Evolutionary conservation across 768 basidiomycete genomes (phyloP).

Genomic region (Rhodotorula babjevae): DNA sequence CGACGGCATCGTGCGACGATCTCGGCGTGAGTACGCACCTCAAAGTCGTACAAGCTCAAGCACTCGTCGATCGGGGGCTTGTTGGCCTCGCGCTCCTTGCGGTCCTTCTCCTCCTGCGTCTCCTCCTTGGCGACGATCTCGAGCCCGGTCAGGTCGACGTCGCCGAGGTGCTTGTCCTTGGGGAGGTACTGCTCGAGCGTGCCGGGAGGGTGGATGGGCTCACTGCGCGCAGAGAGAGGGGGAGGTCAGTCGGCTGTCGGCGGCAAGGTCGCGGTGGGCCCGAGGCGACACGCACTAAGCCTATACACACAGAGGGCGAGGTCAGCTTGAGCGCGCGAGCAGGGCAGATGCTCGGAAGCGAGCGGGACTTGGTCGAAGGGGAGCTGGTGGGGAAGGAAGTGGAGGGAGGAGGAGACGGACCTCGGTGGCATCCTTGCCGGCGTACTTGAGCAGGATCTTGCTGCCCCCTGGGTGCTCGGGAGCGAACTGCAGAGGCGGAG

Average conservation of each 20-base stretch:
- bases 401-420: constrained; percentile 20
- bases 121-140: constrained; percentile 56
- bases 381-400: neutral
- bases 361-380: no score
- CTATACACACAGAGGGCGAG: neutral
- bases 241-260: neutral
- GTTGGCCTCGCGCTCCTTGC: constrained; percentile 60
- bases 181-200: constrained; percentile 66
- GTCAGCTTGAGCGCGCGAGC: no score
- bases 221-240: constrained; percentile 43
- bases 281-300: constrained; percentile 20
- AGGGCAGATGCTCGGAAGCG: no score
- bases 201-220: constrained; percentile 71
- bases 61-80: constrained; percentile 67
- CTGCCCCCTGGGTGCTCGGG: constrained; percentile 55
- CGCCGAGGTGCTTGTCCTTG: constrained; percentile 66
- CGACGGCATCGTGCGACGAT: neutral
- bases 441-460: constrained; percentile 74
- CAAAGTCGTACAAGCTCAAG: constrained; percentile 73
- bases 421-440: constrained; percentile 65
- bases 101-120: constrained; percentile 64
- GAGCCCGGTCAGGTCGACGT: constrained; percentile 59
- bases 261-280: neutral
- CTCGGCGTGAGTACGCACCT: constrained; percentile 52
- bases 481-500: neutral